These are phyloP conservation scores for Blastobotrys niveus DNA, from an alignment of 1,139 yeast species.

Conservation along the genomic window DNA sequence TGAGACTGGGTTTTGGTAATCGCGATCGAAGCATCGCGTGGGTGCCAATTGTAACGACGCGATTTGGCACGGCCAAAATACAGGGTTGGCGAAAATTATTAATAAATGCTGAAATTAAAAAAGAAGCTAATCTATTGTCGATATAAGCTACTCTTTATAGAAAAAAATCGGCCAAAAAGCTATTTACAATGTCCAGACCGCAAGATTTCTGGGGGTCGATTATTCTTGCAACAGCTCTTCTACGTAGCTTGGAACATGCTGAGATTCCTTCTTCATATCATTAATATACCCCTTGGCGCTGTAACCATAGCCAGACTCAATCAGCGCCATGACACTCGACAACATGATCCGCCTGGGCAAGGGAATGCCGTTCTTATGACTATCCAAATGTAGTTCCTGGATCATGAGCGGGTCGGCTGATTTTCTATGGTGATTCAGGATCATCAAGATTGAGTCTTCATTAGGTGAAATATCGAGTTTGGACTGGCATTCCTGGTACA, in stretches of 20 bases:
- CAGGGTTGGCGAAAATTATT: too few species aligned
- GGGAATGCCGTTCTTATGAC: constrained; percentile 8
- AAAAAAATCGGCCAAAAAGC: too few species aligned
- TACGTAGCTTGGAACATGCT: not conserved
- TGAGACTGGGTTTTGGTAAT: too few species aligned
- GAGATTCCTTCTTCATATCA: not conserved
- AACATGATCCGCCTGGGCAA: not conserved
- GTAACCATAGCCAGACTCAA: not conserved
- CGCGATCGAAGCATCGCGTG: too few species aligned
- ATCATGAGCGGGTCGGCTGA: constrained; percentile 18
- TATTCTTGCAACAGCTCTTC: too few species aligned
- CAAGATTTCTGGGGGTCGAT: too few species aligned
- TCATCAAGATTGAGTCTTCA: constrained; percentile 25
- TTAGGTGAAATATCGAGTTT: constrained; percentile 22
- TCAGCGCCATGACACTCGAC: constrained; percentile 7
- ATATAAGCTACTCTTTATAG: too few species aligned
- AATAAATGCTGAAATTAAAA: too few species aligned
- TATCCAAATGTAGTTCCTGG: constrained; percentile 19
- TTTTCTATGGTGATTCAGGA: not conserved
- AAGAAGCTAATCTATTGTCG: too few species aligned
- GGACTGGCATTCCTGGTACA: constrained; percentile 19
- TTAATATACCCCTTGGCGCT: not conserved
- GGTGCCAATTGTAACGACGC: too few species aligned
- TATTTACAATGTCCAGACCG: too few species aligned
- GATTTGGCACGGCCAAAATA: too few species aligned